Base-by-base conservation (phyloP, 148 eudicot species). In the Persicaria maculosa region DNA sequence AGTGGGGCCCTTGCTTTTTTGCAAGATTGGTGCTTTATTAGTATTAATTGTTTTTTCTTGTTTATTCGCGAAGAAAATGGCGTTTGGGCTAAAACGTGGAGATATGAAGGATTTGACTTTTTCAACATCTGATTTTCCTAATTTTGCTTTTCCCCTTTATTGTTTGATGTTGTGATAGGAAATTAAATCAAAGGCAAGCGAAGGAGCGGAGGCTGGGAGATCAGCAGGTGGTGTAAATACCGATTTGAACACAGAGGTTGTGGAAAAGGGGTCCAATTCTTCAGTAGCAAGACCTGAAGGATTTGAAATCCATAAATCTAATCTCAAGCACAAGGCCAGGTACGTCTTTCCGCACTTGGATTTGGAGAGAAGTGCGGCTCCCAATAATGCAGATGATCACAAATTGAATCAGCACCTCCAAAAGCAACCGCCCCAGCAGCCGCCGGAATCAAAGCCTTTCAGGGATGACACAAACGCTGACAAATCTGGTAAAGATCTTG, bases 271-370 rank as follows among this genome's bases (percentile, higher is more conserved):
- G 64, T 73, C 75, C 48, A 83, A 78, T 65, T 31, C 73, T 3
- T 47, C 62, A 10, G 15, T 31, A 36, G 1, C 70, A 65, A 46
- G 70, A 43, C 47, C 31, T n/a, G 82, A 77, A 79, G 77, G 72
- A 10, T 76, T 44, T 68, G 91, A 83, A 46, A 50, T 67, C 11
- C 75, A 79, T 19, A 81, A 64, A 75, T 47, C 65, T 57, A 70
- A 69, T 69, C 50, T 58, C 59, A 75, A 76, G 2, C 40, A 31
- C 19, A 77, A 62, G 59, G 82, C 76, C 75, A 74, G 81, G 61
- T 82, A 64, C 68, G 80, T 83, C 65, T 86, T 82, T 88, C 82
- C 84, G 14, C 86, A 81, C 36, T 83, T 93, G 70, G 85, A 90
- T 84, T 75, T 86, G 76, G 91, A 85, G 72, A 90, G 80, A 72